Evolutionary conservation across 73 alveolate genomes (phyloP), one percentile per base, ranked within the genome.

Genomic region (Urostyla sp.): DNA sequence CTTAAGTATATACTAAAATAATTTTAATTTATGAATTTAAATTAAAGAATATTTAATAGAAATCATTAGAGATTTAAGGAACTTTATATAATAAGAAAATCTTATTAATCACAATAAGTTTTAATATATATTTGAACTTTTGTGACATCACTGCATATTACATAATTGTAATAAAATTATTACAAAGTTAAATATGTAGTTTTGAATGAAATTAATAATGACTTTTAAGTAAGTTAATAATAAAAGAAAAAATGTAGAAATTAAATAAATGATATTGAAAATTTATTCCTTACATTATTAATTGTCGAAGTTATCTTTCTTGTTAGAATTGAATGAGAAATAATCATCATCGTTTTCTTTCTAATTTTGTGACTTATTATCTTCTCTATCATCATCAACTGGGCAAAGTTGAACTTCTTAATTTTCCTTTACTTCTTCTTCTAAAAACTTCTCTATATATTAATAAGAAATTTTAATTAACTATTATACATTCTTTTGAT

Each of bases 401-500:
- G 15, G 51, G 51, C 11, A 50, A 13, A 20, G 63, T 11, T 50
- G 63, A 10, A 13, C 52, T 40, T 10, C 16, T 40, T 40, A 16
- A 40, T 50, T 21, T 24, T 66, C 27, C 66, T 66, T 66, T 1
- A 4, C 8, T 66, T 66, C 80, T 43, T 66, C 44, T 28, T 66
- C 80, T 66, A 40, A n/a, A 66, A 6, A 13, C 10, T 13, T 56
- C 5, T 27, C 15, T 55, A 13, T 18, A 18, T 23, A 28, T 28
- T 21, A 7, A 28, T 18, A 8, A 6, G 52, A 10, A 24, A 16
- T 55, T 16, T 55, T 15, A 16, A 8, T 55, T 15, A 32, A 55
- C 13, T 7, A 24, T 20, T 30, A 18, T 44, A 66, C 80, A 40
- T 66, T 66, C 80, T 66, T 66, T 66, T 6, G 80, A 66, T 3